These are phyloP conservation scores for Tetrahymena elliotti DNA, from an alignment of 73 alveolate species.

Conservation along the genomic window DNA sequence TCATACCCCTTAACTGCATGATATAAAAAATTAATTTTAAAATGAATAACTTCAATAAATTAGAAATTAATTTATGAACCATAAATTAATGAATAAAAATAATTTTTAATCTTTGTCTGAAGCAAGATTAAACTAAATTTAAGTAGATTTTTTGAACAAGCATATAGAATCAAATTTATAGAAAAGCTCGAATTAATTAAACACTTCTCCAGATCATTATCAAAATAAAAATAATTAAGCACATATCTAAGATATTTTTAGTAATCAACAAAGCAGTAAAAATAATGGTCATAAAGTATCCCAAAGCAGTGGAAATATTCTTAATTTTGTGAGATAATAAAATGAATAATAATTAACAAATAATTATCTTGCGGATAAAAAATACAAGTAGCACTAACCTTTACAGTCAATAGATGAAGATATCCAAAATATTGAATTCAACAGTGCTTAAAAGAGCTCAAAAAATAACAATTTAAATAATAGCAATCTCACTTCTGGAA, in stretches of 20 bases:
- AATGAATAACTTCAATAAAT: background rate
- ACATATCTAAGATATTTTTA: background rate
- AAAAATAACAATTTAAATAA: background rate
- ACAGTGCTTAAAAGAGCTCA: background rate
- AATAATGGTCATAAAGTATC: background rate
- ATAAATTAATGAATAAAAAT: background rate
- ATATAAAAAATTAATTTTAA: background rate
- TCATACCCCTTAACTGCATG: background rate
- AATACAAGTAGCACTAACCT: background rate
- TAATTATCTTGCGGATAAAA: background rate
- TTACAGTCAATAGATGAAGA: background rate
- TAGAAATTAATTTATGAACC: background rate
- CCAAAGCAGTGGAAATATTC: background rate
- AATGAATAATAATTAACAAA: background rate
- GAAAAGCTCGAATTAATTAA: background rate
- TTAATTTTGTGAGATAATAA: background rate
- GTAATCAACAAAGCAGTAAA: background rate
- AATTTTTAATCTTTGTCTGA: background rate
- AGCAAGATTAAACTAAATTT: background rate
- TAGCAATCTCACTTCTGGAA: background rate
- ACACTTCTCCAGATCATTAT: background rate
- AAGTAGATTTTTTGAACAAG: background rate
- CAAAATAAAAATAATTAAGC: background rate
- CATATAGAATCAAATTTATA: background rate
- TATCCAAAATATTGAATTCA: background rate